These are phyloP conservation scores for Zygotorulaspora florentina DNA, from an alignment of 805 yeast species.

Conservation along the genomic window DNA sequence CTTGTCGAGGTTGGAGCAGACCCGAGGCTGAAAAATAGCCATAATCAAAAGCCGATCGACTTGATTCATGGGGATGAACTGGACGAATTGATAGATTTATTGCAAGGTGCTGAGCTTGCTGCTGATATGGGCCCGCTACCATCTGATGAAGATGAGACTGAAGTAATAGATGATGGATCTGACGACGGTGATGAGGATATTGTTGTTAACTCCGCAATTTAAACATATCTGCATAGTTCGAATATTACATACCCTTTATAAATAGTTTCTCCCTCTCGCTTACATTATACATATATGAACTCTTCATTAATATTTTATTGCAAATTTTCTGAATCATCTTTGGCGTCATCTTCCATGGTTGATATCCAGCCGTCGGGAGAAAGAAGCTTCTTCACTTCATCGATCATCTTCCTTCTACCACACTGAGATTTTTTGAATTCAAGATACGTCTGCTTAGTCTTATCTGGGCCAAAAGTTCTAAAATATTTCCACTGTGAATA, in stretches of 20 bases:
- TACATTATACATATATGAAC: neutral
- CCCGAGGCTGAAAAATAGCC: conserved; percentile 55
- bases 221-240: neutral
- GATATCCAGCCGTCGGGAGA: conserved; percentile 45
- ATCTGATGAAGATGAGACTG: conserved; percentile 37
- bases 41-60: conserved; percentile 72
- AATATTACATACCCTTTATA: neutral
- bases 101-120: conserved; percentile 85
- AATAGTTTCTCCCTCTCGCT: neutral
- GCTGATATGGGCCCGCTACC: conserved; percentile 36
- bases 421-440: conserved; percentile 30
- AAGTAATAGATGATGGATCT: conserved; percentile 35
- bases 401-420: conserved; percentile 34
- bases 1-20: conserved; percentile 90
- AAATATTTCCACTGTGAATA: conserved; percentile 26
- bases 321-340: neutral
- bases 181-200: conserved; percentile 25
- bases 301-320: neutral
- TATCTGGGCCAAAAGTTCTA: conserved; percentile 4
- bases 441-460: conserved; percentile 24
- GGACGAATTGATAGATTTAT: conserved; percentile 52
- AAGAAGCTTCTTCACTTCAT: conserved; percentile 23
- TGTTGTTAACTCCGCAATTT: conserved; percentile 9
- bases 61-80: conserved; percentile 53
- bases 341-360: conserved; percentile 42